Conservation (phyloP, 2,329 filamentous ascomycete genomes). For the Colletotrichum lentis region DNA sequence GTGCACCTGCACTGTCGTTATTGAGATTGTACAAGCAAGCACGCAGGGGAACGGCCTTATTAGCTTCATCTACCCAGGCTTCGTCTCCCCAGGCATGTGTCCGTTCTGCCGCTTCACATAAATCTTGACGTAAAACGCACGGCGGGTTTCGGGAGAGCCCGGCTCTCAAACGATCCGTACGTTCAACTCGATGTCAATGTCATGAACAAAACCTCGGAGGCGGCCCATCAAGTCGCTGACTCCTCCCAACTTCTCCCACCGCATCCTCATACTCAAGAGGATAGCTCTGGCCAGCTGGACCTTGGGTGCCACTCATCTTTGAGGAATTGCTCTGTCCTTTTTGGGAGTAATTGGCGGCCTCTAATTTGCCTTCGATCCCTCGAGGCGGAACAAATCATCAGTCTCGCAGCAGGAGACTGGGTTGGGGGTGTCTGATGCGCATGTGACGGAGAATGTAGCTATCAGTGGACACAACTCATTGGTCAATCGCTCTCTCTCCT, state of each 20-base stretch:
- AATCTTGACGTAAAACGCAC: not conserved
- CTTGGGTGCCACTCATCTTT: not conserved
- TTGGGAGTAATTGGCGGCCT: not conserved
- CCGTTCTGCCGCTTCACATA: not conserved
- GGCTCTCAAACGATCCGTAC: not conserved
- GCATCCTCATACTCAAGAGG: not conserved
- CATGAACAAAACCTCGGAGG: not conserved
- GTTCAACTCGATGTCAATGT: not conserved
- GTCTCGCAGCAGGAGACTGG: not conserved
- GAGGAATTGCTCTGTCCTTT: not conserved
- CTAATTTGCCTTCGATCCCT: not conserved
- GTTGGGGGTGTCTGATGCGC: constrained; percentile 5
- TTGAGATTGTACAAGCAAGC: not conserved
- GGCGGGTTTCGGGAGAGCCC: not conserved
- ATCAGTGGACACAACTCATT: constrained; percentile 22
- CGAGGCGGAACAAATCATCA: not conserved
- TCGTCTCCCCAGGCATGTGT: not conserved
- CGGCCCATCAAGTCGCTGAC: not conserved
- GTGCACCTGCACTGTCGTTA: not conserved
- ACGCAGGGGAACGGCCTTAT: not conserved
- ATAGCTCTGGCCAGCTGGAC: not conserved
- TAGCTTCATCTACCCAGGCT: not conserved
- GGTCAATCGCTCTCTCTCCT: constrained; percentile 27
- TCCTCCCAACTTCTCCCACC: not conserved
- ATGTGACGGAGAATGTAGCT: not conserved